Conservation (phyloP, 352 stramenopile genomes). For the Phytophthora cactorum region DNA sequence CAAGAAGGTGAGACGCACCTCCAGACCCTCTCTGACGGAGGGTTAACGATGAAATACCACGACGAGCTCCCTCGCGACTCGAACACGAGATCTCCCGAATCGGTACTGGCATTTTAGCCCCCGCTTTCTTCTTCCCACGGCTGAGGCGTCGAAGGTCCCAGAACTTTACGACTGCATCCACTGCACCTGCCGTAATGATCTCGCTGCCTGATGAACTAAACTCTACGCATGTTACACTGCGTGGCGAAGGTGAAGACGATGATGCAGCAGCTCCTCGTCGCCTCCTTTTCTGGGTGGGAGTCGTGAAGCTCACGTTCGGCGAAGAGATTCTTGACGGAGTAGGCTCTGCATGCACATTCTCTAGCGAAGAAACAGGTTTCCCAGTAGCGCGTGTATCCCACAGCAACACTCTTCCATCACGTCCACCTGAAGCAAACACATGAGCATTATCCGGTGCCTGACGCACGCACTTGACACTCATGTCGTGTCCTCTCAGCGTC, state of each 20-base stretch:
- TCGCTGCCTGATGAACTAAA: constrained; percentile 52
- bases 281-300: constrained; percentile 35
- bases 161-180: constrained; percentile 71
- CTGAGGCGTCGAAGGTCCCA: constrained; percentile 65
- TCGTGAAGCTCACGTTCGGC: constrained; percentile 36
- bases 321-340: constrained; percentile 16
- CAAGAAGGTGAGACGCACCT: constrained; percentile 50
- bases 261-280: constrained; percentile 36
- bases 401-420: constrained; percentile 68
- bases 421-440: constrained; percentile 62
- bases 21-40: constrained; percentile 37
- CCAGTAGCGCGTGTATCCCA: constrained; percentile 53
- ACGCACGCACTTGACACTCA: constrained; percentile 83
- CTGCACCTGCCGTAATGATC: constrained; percentile 60
- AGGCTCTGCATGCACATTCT: constrained; percentile 45
- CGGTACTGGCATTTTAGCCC: constrained; percentile 18
- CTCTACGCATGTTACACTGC: constrained; percentile 78
- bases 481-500: constrained; percentile 53
- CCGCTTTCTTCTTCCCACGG: constrained; percentile 27
- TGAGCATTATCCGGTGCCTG: constrained; percentile 39
- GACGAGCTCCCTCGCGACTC: constrained; percentile 37
- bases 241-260: constrained; percentile 29
- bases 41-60: constrained; percentile 64
- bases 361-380: constrained; percentile 39
- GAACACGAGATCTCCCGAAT: constrained; percentile 52